Evolutionary conservation across 108 stramenopile genomes (phyloP).

Genomic region (Ochromonas danica): DNA sequence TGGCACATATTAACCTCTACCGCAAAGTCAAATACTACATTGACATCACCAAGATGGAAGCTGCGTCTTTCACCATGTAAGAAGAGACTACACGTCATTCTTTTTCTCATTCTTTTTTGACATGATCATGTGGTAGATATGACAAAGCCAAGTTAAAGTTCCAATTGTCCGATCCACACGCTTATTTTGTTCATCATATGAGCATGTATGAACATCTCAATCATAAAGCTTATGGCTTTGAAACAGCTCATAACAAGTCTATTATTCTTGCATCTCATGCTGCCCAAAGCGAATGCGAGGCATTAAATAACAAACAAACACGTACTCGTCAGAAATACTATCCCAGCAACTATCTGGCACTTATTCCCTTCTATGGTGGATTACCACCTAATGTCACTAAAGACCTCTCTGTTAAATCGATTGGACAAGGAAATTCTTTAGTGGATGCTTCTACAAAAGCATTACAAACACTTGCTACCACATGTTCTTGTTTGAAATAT

Average conservation of each 20-base stretch:
- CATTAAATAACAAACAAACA: too few relatives aligned
- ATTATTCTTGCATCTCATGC: background rate
- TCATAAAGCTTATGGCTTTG: slow-evolving; percentile 12
- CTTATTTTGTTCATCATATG: slow-evolving; percentile 33
- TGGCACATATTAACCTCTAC: background rate
- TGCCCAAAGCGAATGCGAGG: slow-evolving; percentile 18
- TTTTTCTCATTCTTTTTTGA: background rate
- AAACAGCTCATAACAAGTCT: slow-evolving; percentile 9
- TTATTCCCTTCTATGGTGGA: slow-evolving; percentile 35
- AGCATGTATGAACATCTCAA: slow-evolving; percentile 33
- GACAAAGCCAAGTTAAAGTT: slow-evolving; percentile 19
- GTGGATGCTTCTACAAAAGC: slow-evolving; percentile 36
- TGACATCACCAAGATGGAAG: slow-evolving; percentile 18
- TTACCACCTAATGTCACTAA: slow-evolving; percentile 24
- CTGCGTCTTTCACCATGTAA: slow-evolving; percentile 21
- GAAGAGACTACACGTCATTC: background rate
- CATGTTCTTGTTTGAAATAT: slow-evolving; percentile 28
- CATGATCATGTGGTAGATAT: background rate
- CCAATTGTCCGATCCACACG: slow-evolving; percentile 23
- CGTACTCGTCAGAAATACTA: too few relatives aligned
- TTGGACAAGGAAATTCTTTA: slow-evolving; percentile 36
- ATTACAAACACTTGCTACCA: slow-evolving; percentile 9
- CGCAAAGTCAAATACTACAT: slow-evolving; percentile 6
- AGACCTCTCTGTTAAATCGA: slow-evolving; percentile 26
- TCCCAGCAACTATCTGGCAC: background rate